Evolutionary conservation across 2,329 filamentous ascomycete genomes (phyloP), one percentile per base, ranked within the genome.

Genomic region (Paecilomyces variotii): DNA sequence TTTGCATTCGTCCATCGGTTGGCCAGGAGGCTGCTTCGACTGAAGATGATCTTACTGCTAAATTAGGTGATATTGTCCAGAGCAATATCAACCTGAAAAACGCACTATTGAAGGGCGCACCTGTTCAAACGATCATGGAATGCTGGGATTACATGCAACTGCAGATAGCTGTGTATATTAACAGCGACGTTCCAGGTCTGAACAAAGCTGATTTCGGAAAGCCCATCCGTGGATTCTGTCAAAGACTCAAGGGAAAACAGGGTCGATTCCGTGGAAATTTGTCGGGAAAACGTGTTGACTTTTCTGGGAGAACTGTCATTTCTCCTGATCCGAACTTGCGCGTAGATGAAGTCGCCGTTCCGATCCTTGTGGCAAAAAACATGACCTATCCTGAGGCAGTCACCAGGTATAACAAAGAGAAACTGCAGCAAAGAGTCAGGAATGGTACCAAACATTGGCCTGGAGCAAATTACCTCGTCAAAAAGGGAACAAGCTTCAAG

Each of bases 101-200:
- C 25, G 90, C 91, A 0, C 75, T 97, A 14, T 82, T 88, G 61
- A 91, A 91, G 65, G 93, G 93, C 9, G 89, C 92, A 12, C 86
- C 91, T 0, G 83, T 99, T 1, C 85, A 89, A 64, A 95, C 90
- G 0, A 89, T 97, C 58, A 95, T 97, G 87, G 94, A 99, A 72
- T 91, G 96, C 67, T 99, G 94, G 94, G 94, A 99, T 70, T 97
- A 93, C 68, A 79, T 99, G 61, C 93, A 97, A 70, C 82, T 96
- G 7, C 92, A 97, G 69, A 89, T 97, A 60, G 94, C 93, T 61
- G 91, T 97, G 82, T 97, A 99, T 72, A 93, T 99, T 73, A 97
- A 99, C 78, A 96, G 92, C 63, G 92, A 97, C 67, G 87, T 96
- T 2, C 94, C 94, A 0, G 93, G 93, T 28, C 82, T 99, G n/a